These are phyloP conservation scores for Neurospora tetraspora DNA, from an alignment of 495 filamentous ascomycete genomes.

Conservation along the genomic window DNA sequence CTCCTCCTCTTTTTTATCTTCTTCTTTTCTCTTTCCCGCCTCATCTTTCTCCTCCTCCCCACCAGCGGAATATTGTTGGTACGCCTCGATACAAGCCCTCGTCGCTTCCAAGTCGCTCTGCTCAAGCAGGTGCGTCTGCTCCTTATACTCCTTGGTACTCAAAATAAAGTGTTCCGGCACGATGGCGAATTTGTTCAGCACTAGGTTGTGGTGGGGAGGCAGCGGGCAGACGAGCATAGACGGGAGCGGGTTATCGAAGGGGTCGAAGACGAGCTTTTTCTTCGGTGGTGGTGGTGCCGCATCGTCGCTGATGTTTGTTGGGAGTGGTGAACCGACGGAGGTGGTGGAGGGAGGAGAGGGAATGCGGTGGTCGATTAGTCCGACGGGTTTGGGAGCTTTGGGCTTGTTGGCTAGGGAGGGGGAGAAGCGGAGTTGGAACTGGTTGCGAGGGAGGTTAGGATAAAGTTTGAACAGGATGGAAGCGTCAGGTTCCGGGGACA, in stretches of 20 bases:
- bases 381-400: conserved; percentile 32
- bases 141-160: conserved; percentile 53
- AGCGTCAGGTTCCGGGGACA: not conserved
- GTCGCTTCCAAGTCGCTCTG: conserved; percentile 54
- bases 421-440: conserved; percentile 71
- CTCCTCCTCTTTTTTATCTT: not conserved
- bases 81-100: conserved; percentile 55
- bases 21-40: not conserved
- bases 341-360: conserved; percentile 11
- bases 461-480: not conserved
- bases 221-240: conserved; percentile 53
- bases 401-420: conserved; percentile 69
- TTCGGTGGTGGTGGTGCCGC: not conserved
- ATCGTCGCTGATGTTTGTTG: too few species aligned
- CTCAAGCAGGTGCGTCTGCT: conserved; percentile 61
- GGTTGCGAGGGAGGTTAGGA: not conserved
- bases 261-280: conserved; percentile 36
- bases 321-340: not conserved
- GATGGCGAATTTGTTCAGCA: conserved; percentile 77
- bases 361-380: conserved; percentile 5
- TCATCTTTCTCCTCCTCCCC: conserved; percentile 21
- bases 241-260: conserved; percentile 57
- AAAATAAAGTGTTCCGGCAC: conserved; percentile 75
- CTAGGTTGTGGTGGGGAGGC: conserved; percentile 49
- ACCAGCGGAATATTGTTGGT: conserved; percentile 22